Percentiles rank a stretch among this genome's conserved stretches.
phyloP scores from a whole-genome alignment of 176 grass and related monocot species.

The Hordeum marinum region DNA sequence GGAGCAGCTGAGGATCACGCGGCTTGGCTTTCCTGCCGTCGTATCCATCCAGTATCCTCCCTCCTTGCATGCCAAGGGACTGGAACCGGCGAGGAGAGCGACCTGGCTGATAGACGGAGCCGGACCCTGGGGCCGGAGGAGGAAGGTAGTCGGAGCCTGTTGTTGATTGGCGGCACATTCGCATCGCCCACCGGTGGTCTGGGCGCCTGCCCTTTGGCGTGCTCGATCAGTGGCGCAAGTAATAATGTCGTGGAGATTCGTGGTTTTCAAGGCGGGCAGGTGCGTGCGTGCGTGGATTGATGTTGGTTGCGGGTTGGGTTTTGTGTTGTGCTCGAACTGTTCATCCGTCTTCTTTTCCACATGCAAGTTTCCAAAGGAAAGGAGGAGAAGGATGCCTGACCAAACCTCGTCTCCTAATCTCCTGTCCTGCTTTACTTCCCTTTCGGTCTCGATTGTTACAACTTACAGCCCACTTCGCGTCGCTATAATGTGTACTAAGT shows the following conservation, averaged over 20 bases:
- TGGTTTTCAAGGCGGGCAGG: slow-evolving; percentile 28
- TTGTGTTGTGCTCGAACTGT: not conserved
- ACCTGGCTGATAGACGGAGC: not conserved
- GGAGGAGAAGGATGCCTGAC: slow-evolving; percentile 47
- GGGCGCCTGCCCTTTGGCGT: not conserved
- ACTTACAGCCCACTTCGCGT: not conserved
- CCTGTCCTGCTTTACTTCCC: slow-evolving; percentile 14
- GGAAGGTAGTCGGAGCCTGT: not conserved
- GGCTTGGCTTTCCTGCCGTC: slow-evolving; percentile 1
- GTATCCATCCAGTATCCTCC: slow-evolving; percentile 25
- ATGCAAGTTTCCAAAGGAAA: slow-evolving; percentile 30
- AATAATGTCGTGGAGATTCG: not conserved
- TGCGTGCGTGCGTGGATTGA: slow-evolving; percentile 10
- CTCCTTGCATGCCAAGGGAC: slow-evolving; percentile 50
- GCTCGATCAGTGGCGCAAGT: not conserved
- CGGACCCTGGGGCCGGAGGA: not conserved
- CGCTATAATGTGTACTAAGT: not conserved
- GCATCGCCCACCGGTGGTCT: not conserved
- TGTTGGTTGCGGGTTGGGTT: slow-evolving; percentile 13
- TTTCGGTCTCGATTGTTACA: not conserved
- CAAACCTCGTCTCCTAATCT: slow-evolving; percentile 26
- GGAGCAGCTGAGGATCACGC: slow-evolving; percentile 19
- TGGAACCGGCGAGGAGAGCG: slow-evolving; percentile 29
- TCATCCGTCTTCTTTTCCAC: not conserved
- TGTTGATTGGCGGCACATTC: slow-evolving; percentile 29